Conservation (phyloP, 2,329 filamentous ascomycete species). For the Chaetomiaceae sp. region DNA sequence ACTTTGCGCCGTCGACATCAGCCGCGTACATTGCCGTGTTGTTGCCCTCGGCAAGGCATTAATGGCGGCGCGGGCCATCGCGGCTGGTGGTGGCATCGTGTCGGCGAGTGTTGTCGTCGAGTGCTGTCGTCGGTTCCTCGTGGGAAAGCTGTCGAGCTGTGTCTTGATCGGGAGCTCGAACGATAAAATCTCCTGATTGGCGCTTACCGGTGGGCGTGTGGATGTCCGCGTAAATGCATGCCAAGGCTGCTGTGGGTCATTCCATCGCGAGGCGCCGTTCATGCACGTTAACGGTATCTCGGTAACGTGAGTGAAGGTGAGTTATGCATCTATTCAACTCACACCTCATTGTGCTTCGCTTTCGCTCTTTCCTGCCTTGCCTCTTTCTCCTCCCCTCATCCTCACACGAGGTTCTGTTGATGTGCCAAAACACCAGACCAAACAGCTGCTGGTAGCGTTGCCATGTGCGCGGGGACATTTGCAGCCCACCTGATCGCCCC, state of each 20-base stretch:
- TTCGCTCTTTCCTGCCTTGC: neutral
- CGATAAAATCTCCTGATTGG: slow-evolving; percentile 17
- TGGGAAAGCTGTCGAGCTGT: too few relatives aligned
- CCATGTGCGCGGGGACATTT: slow-evolving; percentile 6
- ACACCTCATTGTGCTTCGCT: neutral
- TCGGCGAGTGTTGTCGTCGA: neutral
- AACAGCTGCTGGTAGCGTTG: neutral
- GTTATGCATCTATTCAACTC: slow-evolving; percentile 13
- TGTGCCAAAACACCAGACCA: neutral
- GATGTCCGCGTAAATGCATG: neutral
- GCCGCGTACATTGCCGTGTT: slow-evolving; percentile 39
- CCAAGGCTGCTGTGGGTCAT: too few relatives aligned
- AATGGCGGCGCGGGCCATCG: slow-evolving; percentile 34
- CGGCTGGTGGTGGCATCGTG: slow-evolving; percentile 37
- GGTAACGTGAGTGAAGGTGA: too few relatives aligned
- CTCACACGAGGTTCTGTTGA: neutral
- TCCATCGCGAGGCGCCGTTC: too few relatives aligned
- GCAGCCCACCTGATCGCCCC: slow-evolving; percentile 1
- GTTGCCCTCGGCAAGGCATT: slow-evolving; percentile 31
- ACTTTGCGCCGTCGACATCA: slow-evolving; percentile 35
- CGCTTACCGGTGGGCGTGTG: neutral
- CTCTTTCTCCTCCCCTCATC: too few relatives aligned
- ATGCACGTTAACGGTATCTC: too few relatives aligned
- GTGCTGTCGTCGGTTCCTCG: neutral
- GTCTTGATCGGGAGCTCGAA: slow-evolving; percentile 2